phyloP scores from a whole-genome alignment of 1,139 yeast genomes.

The Blastobotrys buckinghamii region DNA sequence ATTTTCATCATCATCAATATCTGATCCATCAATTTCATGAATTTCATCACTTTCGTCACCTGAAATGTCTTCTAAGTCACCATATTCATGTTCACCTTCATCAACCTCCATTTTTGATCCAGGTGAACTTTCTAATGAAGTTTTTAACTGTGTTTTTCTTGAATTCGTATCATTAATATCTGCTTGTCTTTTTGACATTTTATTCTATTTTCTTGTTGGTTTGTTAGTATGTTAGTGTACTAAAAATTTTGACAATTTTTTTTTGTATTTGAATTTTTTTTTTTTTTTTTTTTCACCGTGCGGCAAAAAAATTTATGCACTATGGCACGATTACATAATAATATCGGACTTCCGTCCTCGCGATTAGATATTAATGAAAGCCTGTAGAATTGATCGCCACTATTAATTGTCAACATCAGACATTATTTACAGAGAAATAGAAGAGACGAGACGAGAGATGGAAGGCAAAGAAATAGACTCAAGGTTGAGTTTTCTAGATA shows the following conservation, averaged over 20 bases:
- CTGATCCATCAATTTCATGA: slow-evolving; percentile 41
- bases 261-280: neutral
- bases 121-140: slow-evolving; percentile 27
- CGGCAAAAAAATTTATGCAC: no score
- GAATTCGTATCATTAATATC: slow-evolving; percentile 13
- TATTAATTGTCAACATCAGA: no score
- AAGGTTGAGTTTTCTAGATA: slow-evolving; percentile 57
- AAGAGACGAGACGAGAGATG: no score
- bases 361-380: no score
- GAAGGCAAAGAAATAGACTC: no score
- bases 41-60: slow-evolving; percentile 91
- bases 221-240: neutral
- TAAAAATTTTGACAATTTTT: neutral
- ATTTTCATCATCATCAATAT: slow-evolving; percentile 55
- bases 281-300: no score
- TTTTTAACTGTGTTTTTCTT: slow-evolving; percentile 23
- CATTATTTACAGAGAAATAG: no score
- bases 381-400: no score
- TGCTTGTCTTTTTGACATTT: slow-evolving; percentile 25
- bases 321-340: no score
- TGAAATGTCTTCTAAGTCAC: slow-evolving; percentile 91
- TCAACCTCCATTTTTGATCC: slow-evolving; percentile 35
- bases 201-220: neutral
- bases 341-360: no score
- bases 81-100: slow-evolving; percentile 47